A percentile compares a stretch with the other conserved stretches of the same genome.
Evolutionary conservation across 78 protist genomes (phyloP).

Genomic region (Fonticula alba): DNA sequence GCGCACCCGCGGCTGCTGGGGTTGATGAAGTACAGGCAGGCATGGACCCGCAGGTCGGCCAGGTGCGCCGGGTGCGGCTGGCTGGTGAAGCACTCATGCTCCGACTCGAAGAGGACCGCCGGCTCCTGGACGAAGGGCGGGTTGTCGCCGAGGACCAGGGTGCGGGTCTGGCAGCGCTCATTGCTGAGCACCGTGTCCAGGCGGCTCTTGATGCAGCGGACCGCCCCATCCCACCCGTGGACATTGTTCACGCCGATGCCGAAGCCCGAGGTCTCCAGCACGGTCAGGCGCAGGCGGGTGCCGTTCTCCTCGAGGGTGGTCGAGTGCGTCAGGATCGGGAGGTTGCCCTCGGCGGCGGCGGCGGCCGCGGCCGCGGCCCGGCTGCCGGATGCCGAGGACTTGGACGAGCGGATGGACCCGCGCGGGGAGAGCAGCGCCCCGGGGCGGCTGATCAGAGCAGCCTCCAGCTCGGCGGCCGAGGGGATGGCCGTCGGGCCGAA

Average conservation of each 20-base stretch:
- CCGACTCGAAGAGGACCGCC: no score
- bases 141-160: no score
- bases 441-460: not conserved
- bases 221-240: not conserved
- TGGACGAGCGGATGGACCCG: not conserved
- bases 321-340: not conserved
- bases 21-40: not conserved
- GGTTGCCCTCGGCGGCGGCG: not conserved
- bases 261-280: not conserved
- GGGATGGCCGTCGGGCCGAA: not conserved
- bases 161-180: no score
- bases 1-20: not conserved
- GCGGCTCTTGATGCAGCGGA: not conserved
- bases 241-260: not conserved
- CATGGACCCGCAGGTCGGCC: not conserved
- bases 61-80: not conserved
- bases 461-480: not conserved
- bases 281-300: not conserved
- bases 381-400: not conserved
- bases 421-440: not conserved
- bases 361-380: not conserved
- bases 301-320: not conserved
- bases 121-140: no score
- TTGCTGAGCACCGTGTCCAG: not conserved
- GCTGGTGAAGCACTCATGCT: not conserved